Conservation (phyloP, 2,329 filamentous ascomycete species). For the Hymenoscyphus fructigenus region DNA sequence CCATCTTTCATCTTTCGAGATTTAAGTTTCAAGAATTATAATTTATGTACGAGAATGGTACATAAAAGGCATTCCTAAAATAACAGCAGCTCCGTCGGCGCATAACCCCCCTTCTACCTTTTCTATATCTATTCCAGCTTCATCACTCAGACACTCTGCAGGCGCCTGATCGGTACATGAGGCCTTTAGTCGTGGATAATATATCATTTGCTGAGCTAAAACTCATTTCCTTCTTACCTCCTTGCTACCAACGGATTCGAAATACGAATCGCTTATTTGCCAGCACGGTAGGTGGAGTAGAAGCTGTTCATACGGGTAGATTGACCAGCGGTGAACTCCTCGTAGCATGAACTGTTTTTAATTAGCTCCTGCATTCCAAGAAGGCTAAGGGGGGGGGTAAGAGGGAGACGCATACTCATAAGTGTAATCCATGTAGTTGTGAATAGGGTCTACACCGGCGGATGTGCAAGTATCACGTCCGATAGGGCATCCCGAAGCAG, state of each 20-base stretch:
- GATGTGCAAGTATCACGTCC: conserved; percentile 39
- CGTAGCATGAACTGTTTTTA: conserved; percentile 39
- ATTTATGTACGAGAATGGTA: not conserved
- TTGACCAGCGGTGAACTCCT: conserved; percentile 40
- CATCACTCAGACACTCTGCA: conserved; percentile 4
- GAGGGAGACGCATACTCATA: conserved; percentile 34
- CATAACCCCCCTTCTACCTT: not conserved
- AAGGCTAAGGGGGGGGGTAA: not conserved
- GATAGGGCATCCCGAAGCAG: conserved; percentile 39
- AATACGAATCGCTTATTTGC: conserved; percentile 1
- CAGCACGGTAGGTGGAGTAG: conserved; percentile 18
- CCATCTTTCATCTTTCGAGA: no score
- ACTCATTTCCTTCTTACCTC: not conserved
- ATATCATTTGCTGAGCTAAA: not conserved
- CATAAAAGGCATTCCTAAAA: not conserved
- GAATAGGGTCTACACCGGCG: conserved; percentile 33
- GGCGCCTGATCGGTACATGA: not conserved
- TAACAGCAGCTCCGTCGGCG: no score
- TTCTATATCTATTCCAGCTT: not conserved
- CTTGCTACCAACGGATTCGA: not conserved
- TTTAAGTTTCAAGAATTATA: no score
- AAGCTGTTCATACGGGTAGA: conserved; percentile 19
- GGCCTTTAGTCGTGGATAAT: not conserved
- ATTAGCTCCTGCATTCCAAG: not conserved
- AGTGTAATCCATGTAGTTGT: conserved; percentile 41